These are phyloP conservation scores for Penicillium freii DNA, from an alignment of 2,329 filamentous ascomycete species.

Conservation along the genomic window DNA sequence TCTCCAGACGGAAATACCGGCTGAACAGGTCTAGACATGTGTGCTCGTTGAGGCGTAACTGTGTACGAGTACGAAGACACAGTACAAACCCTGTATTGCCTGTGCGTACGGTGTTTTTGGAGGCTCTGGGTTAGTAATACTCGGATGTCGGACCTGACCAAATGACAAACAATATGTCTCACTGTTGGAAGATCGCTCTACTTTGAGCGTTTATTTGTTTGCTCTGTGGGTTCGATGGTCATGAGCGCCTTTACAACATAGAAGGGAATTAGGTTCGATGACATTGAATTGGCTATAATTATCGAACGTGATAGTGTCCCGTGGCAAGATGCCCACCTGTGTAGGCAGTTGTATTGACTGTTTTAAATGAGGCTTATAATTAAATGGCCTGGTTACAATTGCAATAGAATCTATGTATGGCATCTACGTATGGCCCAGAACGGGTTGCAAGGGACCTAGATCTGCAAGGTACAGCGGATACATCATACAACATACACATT, in stretches of 20 bases:
- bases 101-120: neutral
- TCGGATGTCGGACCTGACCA: neutral
- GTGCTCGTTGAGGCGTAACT: neutral
- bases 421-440: neutral
- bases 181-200: neutral
- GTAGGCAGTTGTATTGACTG: neutral
- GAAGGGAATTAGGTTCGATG: neutral
- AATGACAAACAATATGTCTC: neutral
- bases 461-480: slow-evolving; percentile 7
- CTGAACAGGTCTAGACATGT: slow-evolving; percentile 5
- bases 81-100: neutral
- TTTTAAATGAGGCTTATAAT: neutral
- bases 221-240: neutral
- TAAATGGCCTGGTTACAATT: neutral
- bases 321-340: neutral
- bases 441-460: slow-evolving; percentile 5
- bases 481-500: neutral
- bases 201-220: neutral
- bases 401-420: neutral
- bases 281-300: neutral
- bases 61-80: neutral
- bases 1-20: neutral
- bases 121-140: neutral
- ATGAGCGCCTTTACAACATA: neutral
- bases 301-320: neutral